Evolutionary conservation across 257 asterid genomes (phyloP).

Genomic region (Capsicum pubescens): DNA sequence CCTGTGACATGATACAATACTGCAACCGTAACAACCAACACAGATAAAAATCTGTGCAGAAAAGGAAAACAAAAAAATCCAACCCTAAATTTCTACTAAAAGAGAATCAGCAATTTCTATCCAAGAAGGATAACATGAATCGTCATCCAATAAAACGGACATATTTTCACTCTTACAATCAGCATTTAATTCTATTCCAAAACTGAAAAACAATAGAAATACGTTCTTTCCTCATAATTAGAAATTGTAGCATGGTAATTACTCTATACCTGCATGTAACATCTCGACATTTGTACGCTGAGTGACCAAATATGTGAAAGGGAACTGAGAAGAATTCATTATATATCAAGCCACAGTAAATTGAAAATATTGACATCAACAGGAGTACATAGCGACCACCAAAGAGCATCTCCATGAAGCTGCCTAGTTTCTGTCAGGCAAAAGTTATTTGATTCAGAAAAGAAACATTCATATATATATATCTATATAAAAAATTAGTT

Average conservation of each 20-base stretch:
- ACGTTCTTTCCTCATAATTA: not conserved
- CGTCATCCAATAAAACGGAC: conserved; percentile 1
- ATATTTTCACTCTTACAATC: conserved; percentile 1
- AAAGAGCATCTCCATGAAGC: conserved; percentile 99
- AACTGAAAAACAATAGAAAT: not conserved
- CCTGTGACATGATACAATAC: not conserved
- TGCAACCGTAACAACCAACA: not conserved
- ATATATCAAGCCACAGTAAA: conserved; percentile 95
- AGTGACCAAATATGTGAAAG: conserved; percentile 90
- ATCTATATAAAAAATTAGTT: not conserved
- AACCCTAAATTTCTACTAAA: not conserved
- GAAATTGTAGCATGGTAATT: not conserved
- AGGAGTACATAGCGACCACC: conserved; percentile 95
- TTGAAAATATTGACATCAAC: conserved; percentile 90
- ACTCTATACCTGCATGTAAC: conserved; percentile 78
- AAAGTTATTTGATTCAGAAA: conserved; percentile 27
- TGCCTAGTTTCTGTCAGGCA: conserved; percentile 84
- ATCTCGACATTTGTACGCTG: conserved; percentile 91
- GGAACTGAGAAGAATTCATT: conserved; percentile 98
- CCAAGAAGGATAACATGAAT: not conserved
- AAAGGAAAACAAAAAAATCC: not conserved
- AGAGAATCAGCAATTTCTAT: not conserved
- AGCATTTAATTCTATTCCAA: not conserved
- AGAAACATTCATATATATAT: not conserved
- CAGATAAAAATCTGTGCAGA: not conserved